Base-by-base conservation (phyloP, 1,284 basidiomycete species). In the Fomitopsis schrenkii region DNA sequence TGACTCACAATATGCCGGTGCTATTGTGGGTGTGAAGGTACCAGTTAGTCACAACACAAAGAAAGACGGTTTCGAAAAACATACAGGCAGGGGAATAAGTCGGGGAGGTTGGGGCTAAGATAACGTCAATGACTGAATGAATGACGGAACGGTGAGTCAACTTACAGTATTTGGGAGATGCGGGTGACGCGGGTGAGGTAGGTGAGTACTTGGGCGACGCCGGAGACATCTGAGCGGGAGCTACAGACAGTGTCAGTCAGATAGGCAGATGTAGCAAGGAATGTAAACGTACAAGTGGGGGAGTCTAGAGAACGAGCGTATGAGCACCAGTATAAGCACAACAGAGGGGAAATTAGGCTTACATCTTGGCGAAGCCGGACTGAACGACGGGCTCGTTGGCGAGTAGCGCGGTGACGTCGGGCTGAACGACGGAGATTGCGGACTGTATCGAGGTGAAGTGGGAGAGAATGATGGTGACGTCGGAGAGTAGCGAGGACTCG, bases 101-200 rank as follows among this genome's bases (percentile, higher is more conserved):
- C 3, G 91, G 91, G 7, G 90, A 91, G 6, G 90, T 90, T n/a
- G 90, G 89, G 58, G 89, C 90, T 90, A 66, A 67, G 12, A 67
- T 28, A 56, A 60, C 52, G 57, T n/a, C 22, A 60, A 22, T 63
- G 54, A 53, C 42, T 35, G 6, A 12, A n/a, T 33, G 5, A 15
- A n/a, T 5, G 5, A 1, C 14, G 1, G 33, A 1, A 4, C 46
- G 57, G 19, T 22, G 36, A 70, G 55, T 19, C 58, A 28, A 80
- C 91, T 70, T 76, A 93, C 86, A 94, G 75, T 94, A 96, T 79
- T 90, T 91, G 54, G 94, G 94, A 48, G 92, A 94, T 1, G 93
- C 83, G 0, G 93, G 93, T 1, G 91, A 94, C 54, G 88, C 85
- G 1, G 91, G 91, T 1, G 90, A 92, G 0, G 90, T 92, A 6